Evolutionary conservation across 1,284 basidiomycete species (phyloP), one percentile per base, ranked within the genome.

Genomic region (Cryptococcus hybrid): DNA sequence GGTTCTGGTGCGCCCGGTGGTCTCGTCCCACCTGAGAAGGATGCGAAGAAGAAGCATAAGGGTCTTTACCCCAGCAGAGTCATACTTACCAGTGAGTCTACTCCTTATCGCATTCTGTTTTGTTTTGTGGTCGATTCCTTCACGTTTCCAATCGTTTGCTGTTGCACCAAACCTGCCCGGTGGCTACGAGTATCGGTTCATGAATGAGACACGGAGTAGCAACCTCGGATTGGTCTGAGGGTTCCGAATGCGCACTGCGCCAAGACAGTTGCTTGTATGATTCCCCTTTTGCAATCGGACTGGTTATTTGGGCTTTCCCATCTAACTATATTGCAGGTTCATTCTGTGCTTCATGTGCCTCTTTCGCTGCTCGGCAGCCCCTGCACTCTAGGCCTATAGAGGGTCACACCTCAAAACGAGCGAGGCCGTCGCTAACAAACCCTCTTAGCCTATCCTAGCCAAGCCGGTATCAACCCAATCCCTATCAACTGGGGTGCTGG

Each of bases 401-500:
- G 43, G 6, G 43, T 13, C 6, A 15, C 7, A 6, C n/a, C 12
- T 6, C 43, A 24, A 6, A 6, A 15, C 11, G 40, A 42, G 40
- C 43, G 43, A 24, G n/a, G 43, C 6, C 24, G 12, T 45, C 43
- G n/a, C n/a, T 7, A 24, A 24, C 43, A 24, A 45, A 13, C n/a
- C 43, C n/a, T 24, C 7, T 24, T 24, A 87, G 86, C 86, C 7
- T 88, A 89, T 68, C 87, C 87, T 35, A 84, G 83, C 63, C 87
- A 88, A 64, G 82, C 85, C 59, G 86, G 86, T 12, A 87, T 90
- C 73, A 82, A 84, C 58, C 93, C 94, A 0, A 83, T 86, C 69
- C 85, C 87, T 0, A 81, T 98, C 43, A 78, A 82, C 34, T 97
- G 95, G 93, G 92, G 90, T 43, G 89, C 88, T 0, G 60, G 82